phyloP scores from a whole-genome alignment of 1,284 basidiomycete species.

The Leccinum huronense region DNA sequence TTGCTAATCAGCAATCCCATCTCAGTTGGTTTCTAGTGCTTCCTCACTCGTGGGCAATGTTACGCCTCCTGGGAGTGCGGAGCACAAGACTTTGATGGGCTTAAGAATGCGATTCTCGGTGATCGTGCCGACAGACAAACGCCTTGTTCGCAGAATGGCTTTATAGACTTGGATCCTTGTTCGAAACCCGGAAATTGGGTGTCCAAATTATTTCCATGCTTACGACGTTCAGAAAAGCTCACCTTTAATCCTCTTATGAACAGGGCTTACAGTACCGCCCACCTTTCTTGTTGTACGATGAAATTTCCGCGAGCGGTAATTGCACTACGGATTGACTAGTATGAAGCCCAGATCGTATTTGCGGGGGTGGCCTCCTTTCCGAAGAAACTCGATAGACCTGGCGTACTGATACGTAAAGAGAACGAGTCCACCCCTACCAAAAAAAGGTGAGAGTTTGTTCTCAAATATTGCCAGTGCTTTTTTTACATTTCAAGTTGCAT shows the following conservation, averaged over 20 bases:
- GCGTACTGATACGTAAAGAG: conserved; percentile 31
- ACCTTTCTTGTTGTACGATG: conserved; percentile 33
- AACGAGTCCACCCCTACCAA: conserved; percentile 25
- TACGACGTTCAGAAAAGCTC: conserved; percentile 8
- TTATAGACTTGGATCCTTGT: conserved; percentile 25
- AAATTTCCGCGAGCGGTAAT: conserved; percentile 36
- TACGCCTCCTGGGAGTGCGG: conserved; percentile 57
- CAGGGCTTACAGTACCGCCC: conserved; percentile 24
- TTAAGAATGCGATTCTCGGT: conserved; percentile 24
- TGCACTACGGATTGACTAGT: conserved; percentile 29
- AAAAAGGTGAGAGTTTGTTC: conserved; percentile 28
- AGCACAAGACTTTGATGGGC: conserved; percentile 48
- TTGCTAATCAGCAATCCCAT: conserved; percentile 26
- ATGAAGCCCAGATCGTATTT: conserved; percentile 29
- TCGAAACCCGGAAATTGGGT: conserved; percentile 33
- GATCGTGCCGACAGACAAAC: conserved; percentile 4
- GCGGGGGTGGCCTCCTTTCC: conserved; percentile 20
- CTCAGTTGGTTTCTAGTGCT: conserved; percentile 39
- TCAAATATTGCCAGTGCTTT: conserved; percentile 12
- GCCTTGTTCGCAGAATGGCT: conserved; percentile 18
- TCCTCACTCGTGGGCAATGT: conserved; percentile 51
- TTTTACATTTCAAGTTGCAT: conserved; percentile 12
- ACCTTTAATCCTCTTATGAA: conserved; percentile 11
- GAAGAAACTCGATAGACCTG: conserved; percentile 28
- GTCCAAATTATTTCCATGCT: conserved; percentile 26